Percentiles rank a stretch among this genome's conserved stretches.
These are phyloP conservation scores for Glomus cerebriforme DNA, from an alignment of 192 early-diverging fungal species.

Conservation along the genomic window DNA sequence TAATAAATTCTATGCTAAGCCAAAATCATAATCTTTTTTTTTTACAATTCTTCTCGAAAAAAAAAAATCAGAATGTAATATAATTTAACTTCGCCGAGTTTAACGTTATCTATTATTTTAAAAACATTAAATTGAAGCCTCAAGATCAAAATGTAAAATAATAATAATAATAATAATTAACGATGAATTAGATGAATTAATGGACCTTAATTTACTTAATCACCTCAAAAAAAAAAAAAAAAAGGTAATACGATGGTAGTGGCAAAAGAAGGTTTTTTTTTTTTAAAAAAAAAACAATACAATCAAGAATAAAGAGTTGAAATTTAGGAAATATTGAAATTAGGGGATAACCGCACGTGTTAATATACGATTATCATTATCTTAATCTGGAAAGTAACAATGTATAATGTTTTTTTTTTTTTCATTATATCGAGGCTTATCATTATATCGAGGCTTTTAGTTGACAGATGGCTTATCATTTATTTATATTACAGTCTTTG, in stretches of 20 bases:
- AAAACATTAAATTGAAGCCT: neutral
- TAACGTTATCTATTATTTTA: too few species aligned
- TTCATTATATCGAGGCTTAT: neutral
- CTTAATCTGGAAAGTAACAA: neutral
- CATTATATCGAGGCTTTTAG: neutral
- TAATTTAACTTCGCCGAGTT: neutral
- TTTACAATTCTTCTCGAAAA: neutral
- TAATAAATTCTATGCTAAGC: neutral
- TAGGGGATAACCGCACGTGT: neutral
- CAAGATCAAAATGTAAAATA: too few species aligned
- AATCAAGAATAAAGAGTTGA: neutral
- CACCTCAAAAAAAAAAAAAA: too few species aligned
- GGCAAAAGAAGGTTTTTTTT: too few species aligned
- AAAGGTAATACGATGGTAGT: too few species aligned
- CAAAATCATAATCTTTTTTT: neutral
- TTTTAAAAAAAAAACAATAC: too few species aligned
- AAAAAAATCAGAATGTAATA: neutral
- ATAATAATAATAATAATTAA: too few species aligned
- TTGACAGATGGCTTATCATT: neutral
- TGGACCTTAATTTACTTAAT: too few species aligned
- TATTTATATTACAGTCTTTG: neutral
- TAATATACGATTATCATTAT: neutral
- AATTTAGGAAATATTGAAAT: neutral
- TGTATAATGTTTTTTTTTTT: neutral
- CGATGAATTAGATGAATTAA: neutral